phyloP scores from a whole-genome alignment of 805 yeast genomes.

The Kuraishia cidri region DNA sequence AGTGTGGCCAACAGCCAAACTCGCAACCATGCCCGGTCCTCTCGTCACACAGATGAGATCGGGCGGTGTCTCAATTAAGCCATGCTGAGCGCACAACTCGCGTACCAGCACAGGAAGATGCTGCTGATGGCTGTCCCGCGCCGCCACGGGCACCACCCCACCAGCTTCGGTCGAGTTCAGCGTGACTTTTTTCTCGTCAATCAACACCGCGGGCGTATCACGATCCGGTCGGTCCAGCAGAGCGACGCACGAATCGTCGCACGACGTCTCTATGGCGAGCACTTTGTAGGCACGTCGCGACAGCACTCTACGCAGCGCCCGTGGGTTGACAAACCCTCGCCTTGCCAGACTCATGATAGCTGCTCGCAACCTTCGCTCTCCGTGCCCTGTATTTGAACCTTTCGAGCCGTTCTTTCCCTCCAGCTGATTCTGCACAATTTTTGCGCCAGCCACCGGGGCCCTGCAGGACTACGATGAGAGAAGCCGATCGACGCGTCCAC shows the following conservation, averaged over 20 bases:
- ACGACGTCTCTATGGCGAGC: slow-evolving; percentile 84
- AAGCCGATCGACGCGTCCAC: no score
- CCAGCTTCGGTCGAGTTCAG: slow-evolving; percentile 61
- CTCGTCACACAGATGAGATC: slow-evolving; percentile 84
- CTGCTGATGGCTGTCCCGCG: slow-evolving; percentile 69
- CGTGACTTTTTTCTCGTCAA: slow-evolving; percentile 57
- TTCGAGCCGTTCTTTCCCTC: no score
- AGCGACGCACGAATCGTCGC: slow-evolving; percentile 93
- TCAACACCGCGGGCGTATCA: slow-evolving; percentile 31
- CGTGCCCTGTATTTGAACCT: no score
- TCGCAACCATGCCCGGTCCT: slow-evolving; percentile 96
- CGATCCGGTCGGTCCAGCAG: slow-evolving; percentile 41
- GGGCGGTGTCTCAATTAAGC: slow-evolving; percentile 29
- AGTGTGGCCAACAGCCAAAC: slow-evolving; percentile 74
- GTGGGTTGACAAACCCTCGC: no score
- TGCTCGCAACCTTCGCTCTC: no score
- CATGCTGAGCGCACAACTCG: slow-evolving; percentile 28
- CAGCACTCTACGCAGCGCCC: no score
- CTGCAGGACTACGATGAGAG: no score
- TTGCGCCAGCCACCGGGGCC: no score
- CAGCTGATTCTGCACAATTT: no score
- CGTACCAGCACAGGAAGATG: slow-evolving; percentile 42
- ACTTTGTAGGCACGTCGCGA: slow-evolving; percentile 43
- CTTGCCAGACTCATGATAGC: no score
- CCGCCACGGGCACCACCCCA: slow-evolving; percentile 83